phyloP scores from a whole-genome alignment of 2,329 filamentous ascomycete genomes.

The Paecilomyces dactylethromorphus region DNA sequence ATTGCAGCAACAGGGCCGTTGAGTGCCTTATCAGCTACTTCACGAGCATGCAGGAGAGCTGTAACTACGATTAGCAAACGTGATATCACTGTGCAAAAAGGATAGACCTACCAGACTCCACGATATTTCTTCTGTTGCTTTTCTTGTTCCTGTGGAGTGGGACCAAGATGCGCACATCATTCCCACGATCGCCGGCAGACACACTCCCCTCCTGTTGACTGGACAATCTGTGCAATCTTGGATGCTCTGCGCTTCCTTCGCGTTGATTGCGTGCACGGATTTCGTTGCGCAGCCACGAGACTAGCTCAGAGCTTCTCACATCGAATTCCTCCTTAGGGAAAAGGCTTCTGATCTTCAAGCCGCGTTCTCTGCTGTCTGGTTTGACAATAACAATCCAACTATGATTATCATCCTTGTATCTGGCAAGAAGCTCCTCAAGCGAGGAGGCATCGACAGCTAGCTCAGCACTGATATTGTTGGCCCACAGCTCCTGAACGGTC shows the following conservation, averaged over 20 bases:
- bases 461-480: constrained; percentile 79
- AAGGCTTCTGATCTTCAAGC: constrained; percentile 72
- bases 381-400: constrained; percentile 88
- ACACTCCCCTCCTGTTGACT: constrained; percentile 33
- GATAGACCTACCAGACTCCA: constrained; percentile 65
- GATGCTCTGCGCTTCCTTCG: constrained; percentile 41
- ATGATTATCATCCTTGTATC: constrained; percentile 70
- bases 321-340: constrained; percentile 76
- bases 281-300: constrained; percentile 75
- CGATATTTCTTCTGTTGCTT: constrained; percentile 77
- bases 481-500: constrained; percentile 72
- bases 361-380: constrained; percentile 49
- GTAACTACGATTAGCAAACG: constrained; percentile 8
- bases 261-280: constrained; percentile 70
- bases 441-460: constrained; percentile 73
- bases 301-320: constrained; percentile 63
- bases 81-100: constrained; percentile 16
- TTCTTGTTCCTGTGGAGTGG: constrained; percentile 84
- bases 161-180: constrained; percentile 78
- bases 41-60: constrained; percentile 50
- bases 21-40: constrained; percentile 63
- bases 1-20: constrained; percentile 79
- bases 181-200: constrained; percentile 43
- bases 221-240: constrained; percentile 33
- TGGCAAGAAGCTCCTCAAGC: constrained; percentile 62